Conservation (phyloP, 306 rosid genomes). For the Cicer bijugum region DNA sequence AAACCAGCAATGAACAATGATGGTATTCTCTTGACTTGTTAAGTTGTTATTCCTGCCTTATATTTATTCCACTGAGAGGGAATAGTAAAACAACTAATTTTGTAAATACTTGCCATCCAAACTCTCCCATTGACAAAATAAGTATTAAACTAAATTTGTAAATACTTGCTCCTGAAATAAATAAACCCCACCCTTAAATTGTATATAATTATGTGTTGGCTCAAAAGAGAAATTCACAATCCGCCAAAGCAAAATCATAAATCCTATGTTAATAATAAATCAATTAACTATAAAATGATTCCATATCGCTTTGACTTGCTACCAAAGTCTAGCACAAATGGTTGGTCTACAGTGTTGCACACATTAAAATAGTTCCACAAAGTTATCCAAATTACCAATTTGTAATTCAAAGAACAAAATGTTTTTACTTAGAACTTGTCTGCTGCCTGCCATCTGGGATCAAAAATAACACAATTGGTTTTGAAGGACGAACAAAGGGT, state of each 20-base stretch:
- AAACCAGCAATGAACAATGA: neutral
- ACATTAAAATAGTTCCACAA: conserved; percentile 38
- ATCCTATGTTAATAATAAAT: conserved; percentile 1
- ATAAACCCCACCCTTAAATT: neutral
- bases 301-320: neutral
- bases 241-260: neutral
- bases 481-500: conserved; percentile 68
- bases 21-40: conserved; percentile 8
- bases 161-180: neutral
- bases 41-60: neutral
- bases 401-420: conserved; percentile 1
- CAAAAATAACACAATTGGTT: conserved; percentile 69
- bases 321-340: too few species aligned
- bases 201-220: neutral
- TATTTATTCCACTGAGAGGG: neutral
- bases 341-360: neutral
- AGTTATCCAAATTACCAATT: conserved; percentile 25
- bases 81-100: neutral
- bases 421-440: conserved; percentile 58
- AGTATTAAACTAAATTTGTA: neutral
- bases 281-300: conserved; percentile 1
- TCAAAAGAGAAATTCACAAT: neutral
- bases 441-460: conserved; percentile 94
- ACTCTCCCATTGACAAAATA: conserved; percentile 3
- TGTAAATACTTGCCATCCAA: neutral